Evolutionary conservation across 1,139 yeast species (phyloP), one percentile per base, ranked within the genome.

Genomic region (Pichia sp.): DNA sequence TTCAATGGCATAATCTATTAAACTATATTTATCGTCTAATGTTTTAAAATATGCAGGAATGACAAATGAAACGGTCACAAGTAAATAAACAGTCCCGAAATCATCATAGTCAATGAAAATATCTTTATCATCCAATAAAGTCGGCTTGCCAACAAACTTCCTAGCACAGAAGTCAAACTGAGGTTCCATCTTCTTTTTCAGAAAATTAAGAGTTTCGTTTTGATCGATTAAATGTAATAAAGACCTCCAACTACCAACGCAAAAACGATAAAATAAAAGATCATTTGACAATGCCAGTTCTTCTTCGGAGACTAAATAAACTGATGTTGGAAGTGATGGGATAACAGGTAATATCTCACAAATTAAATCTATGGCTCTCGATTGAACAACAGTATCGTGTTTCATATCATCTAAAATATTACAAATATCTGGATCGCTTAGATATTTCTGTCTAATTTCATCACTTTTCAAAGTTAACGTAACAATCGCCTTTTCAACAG

Each of bases 341-440:
- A 58, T 30, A 16, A 51, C 37, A 0, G 53, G 56, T 30, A 61
- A 41, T 22, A 61, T 38, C 2, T 50, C 54, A 22, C 51, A 45
- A 2, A 58, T 41, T 37, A 62, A 45, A 40, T 60, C 64, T 28
- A 55, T 54, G 4, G 57, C 40, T 37, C 66, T 51, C 5, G 63
- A 53, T 23, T 50, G 46, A 2, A 53, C 42, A 16, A 55, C 43
- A 2, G 51, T 49, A 35, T 57, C 49, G 4, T 30, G 11, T 37
- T 53, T 53, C 55, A 63, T 57, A 25, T 51, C 37, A 4, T 38
- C 27, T 35, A 61, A 43, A 11, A 55, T 30, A 5, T 39, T 35
- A 16, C 50, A 30, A 7, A 60, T 49, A 12, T 29, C 38, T 30
- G 55, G 59, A 31, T 51, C 48, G 1, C 58, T 53, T 3, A 51